A percentile compares a stretch with the other conserved stretches of the same genome.
phyloP scores from a whole-genome alignment of 2,329 filamentous ascomycete genomes.

The Cladobotryum mycophilum region DNA sequence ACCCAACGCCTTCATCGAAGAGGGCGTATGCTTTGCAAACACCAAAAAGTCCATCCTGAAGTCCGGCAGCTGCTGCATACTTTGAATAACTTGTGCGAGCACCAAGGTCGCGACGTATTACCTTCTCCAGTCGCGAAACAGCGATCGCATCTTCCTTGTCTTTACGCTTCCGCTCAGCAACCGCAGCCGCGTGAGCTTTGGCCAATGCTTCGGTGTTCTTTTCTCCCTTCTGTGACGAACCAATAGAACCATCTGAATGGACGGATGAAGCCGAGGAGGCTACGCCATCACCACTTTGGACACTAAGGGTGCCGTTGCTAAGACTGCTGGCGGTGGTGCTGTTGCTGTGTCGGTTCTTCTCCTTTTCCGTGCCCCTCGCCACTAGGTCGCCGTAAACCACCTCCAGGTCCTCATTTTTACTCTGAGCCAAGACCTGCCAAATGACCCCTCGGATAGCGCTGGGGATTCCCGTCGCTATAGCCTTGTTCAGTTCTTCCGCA shows the following conservation, averaged over 20 bases:
- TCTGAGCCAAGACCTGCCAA: constrained; percentile 95
- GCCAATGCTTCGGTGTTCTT: constrained; percentile 57
- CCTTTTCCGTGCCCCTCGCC: constrained; percentile 73
- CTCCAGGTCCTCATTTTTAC: constrained; percentile 88
- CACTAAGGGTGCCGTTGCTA: constrained; percentile 49
- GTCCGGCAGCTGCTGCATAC: constrained; percentile 81
- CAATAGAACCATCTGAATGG: constrained; percentile 67
- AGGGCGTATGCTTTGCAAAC: constrained; percentile 97
- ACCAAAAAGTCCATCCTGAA: constrained; percentile 90
- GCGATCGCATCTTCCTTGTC: constrained; percentile 69
- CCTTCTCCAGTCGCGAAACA: constrained; percentile 80
- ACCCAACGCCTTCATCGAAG: constrained; percentile 89
- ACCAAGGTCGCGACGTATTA: constrained; percentile 84
- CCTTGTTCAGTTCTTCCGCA: constrained; percentile 79
- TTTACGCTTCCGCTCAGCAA: constrained; percentile 68
- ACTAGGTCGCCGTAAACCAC: constrained; percentile 77
- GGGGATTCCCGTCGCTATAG: constrained; percentile 89
- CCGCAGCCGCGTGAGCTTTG: constrained; percentile 58
- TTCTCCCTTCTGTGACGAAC: constrained; percentile 52
- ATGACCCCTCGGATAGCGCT: constrained; percentile 95
- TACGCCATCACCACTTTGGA: constrained; percentile 57
- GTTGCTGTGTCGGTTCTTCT: constrained; percentile 56
- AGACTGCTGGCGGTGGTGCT: constrained; percentile 44
- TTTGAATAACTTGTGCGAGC: constrained; percentile 94
- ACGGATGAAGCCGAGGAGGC: constrained; percentile 79